Conservation (phyloP, 768 basidiomycete genomes). For the Pleurotus ostreatus region DNA sequence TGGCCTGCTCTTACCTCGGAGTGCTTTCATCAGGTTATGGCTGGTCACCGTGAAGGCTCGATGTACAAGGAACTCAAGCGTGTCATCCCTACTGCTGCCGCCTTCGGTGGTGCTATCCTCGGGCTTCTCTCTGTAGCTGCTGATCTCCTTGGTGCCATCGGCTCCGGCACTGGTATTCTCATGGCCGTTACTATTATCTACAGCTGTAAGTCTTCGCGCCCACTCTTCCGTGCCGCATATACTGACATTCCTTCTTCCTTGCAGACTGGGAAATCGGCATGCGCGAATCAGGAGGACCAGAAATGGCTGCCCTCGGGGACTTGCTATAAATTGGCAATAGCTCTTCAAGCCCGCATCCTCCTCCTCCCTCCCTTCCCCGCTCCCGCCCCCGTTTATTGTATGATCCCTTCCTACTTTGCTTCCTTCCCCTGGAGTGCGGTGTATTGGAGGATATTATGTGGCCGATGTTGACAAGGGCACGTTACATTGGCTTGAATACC, state of each 20-base stretch:
- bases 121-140: conserved; percentile 88
- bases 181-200: conserved; percentile 99
- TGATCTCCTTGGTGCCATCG: conserved; percentile 94
- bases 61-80: conserved; percentile 99
- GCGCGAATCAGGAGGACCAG: conserved; percentile 79
- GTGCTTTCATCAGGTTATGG: conserved; percentile 52
- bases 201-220: conserved; percentile 54
- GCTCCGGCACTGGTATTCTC: conserved; percentile 92
- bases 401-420: too few relatives aligned
- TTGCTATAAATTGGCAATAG: conserved; percentile 43
- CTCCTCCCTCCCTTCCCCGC: too few relatives aligned
- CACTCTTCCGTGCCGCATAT: conserved; percentile 5
- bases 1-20: too few relatives aligned
- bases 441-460: too few relatives aligned
- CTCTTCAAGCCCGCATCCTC: too few relatives aligned
- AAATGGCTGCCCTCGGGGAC: conserved; percentile 79
- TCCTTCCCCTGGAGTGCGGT: too few relatives aligned
- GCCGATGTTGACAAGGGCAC: too few relatives aligned
- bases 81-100: conserved; percentile 96
- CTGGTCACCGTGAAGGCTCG: conserved; percentile 90
- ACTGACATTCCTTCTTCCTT: too few relatives aligned
- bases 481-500: too few relatives aligned
- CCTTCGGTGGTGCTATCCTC: conserved; percentile 95
- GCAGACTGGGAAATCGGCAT: conserved; percentile 95
- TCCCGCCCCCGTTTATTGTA: too few relatives aligned